Percentiles rank a stretch among this genome's conserved stretches.
Evolutionary conservation across 2,329 filamentous ascomycete genomes (phyloP).

Genomic region (Hymenoscyphus fructigenus): DNA sequence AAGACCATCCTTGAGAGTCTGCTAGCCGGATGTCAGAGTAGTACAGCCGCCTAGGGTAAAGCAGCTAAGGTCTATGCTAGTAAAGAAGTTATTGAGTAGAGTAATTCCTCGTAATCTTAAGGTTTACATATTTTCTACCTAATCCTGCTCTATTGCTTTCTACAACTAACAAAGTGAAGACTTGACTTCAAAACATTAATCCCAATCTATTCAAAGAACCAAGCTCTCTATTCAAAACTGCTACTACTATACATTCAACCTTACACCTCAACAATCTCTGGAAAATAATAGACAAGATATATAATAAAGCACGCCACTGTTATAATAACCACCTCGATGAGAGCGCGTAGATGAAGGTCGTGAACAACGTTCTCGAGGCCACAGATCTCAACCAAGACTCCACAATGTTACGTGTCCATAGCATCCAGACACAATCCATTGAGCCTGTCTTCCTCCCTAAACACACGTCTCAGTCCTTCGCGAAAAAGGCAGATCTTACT

Average conservation of each 20-base stretch:
- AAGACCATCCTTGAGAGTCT: neutral
- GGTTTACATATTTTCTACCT: constrained; percentile 16
- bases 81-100: constrained; percentile 16
- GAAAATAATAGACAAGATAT: constrained; percentile 12
- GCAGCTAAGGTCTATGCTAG: constrained; percentile 19
- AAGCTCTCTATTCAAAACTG: constrained; percentile 20
- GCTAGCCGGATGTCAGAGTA: neutral
- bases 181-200: constrained; percentile 20
- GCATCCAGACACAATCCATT: constrained; percentile 24
- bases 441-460: constrained; percentile 20
- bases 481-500: constrained; percentile 26
- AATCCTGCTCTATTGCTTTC: constrained; percentile 2
- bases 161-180: constrained; percentile 18
- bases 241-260: constrained; percentile 13
- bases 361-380: constrained; percentile 21
- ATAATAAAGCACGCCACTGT: constrained; percentile 24
- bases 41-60: neutral
- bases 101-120: constrained; percentile 22
- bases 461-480: constrained; percentile 22
- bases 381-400: constrained; percentile 19
- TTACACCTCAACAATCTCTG: constrained; percentile 20
- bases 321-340: constrained; percentile 22
- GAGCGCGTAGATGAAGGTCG: constrained; percentile 20
- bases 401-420: constrained; percentile 22
- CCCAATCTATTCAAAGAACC: constrained; percentile 19